These are phyloP conservation scores for Cadophora malorum DNA, from an alignment of 2,329 filamentous ascomycete genomes.

Conservation along the genomic window DNA sequence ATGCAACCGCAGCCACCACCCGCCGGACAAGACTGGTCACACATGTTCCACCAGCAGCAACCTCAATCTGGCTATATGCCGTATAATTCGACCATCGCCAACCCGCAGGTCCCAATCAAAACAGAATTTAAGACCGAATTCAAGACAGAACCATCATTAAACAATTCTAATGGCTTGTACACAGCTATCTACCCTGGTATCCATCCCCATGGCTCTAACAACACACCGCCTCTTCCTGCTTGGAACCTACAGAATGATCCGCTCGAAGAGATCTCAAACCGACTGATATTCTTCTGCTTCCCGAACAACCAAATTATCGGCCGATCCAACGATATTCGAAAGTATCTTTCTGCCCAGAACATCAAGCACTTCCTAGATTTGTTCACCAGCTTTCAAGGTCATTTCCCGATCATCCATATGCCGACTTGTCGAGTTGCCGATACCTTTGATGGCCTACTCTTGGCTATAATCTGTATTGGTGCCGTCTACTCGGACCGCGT, in stretches of 20 bases:
- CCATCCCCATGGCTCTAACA: constrained; percentile 43
- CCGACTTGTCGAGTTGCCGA: constrained; percentile 72
- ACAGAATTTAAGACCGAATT: constrained; percentile 55
- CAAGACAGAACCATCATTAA: constrained; percentile 62
- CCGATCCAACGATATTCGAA: constrained; percentile 57
- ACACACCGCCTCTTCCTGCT: constrained; percentile 46
- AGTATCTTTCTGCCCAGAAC: constrained; percentile 69
- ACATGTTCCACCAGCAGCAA: constrained; percentile 74
- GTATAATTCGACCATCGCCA: constrained; percentile 63
- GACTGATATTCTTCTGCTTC: constrained; percentile 63
- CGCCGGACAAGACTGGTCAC: constrained; percentile 71
- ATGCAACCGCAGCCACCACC: constrained; percentile 40
- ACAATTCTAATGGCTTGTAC: constrained; percentile 49
- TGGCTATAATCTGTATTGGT: constrained; percentile 75
- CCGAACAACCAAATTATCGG: constrained; percentile 62
- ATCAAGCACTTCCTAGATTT: constrained; percentile 74
- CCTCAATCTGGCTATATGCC: constrained; percentile 64
- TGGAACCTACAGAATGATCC: constrained; percentile 52
- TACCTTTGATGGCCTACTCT: constrained; percentile 69
- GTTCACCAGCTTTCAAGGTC: constrained; percentile 75
- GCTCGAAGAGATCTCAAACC: constrained; percentile 60
- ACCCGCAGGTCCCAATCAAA: constrained; percentile 74
- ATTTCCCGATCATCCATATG: constrained; percentile 76
- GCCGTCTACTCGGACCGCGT: constrained; percentile 75
- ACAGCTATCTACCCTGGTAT: constrained; percentile 36